Evolutionary conservation across 768 basidiomycete species (phyloP), one percentile per base, ranked within the genome.

Genomic region (Leucocoprinus sp.): DNA sequence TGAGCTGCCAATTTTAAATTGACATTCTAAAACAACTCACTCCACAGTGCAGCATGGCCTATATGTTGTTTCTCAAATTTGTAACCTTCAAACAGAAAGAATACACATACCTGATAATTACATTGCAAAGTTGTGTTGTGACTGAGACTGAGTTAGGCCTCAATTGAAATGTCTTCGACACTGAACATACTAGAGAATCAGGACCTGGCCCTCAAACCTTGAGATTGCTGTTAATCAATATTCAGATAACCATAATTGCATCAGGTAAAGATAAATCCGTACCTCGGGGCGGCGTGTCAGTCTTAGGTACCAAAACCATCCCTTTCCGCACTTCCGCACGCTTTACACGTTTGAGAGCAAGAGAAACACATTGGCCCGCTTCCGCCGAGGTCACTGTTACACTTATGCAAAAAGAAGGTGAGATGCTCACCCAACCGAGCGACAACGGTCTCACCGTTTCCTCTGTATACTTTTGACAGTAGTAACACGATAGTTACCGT

Each of bases 11-110:
- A 31, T 50, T 31, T 17, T 43, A 22, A 24, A 14, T 8, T 22
- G 37, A 46, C n/a, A n/a, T 46, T 27, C 28, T 41, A 26, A 28
- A 35, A n/a, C 15, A 8, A 63, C 77, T 54, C 60, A 84, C 83
- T 19, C 92, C 92, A 56, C 91, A 93, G 59, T 95, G 92, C 57
- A 95, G 70, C 91, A 95, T 93, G 0, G 89, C 89, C 78, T 86
- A 42, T 21, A 31, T 38, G 37, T 48, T 35, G 36, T 28, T 28
- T 27, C 15, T 33, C 4, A 26, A 34, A 21, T 8, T 28, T 35
- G 9, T 2, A 36, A 5, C 8, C 38, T 29, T n/a, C 3, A 15
- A 18, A 28, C 7, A 15, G 18, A 15, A 37, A 19, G 29, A 24
- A n/a, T 24, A 14, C 15, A 54, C 71, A n/a, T 52, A 83, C 86